A percentile compares a stretch with the other conserved stretches of the same genome.
phyloP scores from a whole-genome alignment of 805 yeast species.

The Zygoascus tannicola region DNA sequence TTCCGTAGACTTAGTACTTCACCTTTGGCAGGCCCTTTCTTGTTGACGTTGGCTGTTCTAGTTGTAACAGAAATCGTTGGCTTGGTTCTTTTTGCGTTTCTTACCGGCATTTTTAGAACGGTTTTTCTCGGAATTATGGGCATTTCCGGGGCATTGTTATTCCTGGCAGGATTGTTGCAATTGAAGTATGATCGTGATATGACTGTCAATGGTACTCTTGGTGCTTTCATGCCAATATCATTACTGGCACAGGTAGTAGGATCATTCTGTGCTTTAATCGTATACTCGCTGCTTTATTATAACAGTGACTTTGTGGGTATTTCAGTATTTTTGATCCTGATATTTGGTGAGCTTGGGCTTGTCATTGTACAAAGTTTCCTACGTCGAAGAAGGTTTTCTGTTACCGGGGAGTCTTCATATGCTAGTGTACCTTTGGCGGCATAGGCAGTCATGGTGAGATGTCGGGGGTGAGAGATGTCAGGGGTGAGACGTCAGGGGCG shows the following conservation, averaged over 20 bases:
- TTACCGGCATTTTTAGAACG: background rate
- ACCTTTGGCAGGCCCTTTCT: background rate
- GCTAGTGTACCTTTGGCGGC: background rate
- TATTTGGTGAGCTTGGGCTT: slow-evolving; percentile 1
- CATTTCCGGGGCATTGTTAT: slow-evolving; percentile 6
- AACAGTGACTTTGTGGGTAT: slow-evolving; percentile 17
- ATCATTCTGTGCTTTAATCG: slow-evolving; percentile 10
- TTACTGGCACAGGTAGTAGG: slow-evolving; percentile 19
- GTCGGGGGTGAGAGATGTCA: no score
- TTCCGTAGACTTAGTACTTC: background rate
- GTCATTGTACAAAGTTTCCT: background rate
- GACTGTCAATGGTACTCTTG: slow-evolving; percentile 5
- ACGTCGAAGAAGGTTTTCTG: background rate
- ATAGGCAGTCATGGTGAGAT: no score
- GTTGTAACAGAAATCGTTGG: background rate
- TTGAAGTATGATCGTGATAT: slow-evolving; percentile 6
- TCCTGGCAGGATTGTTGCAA: slow-evolving; percentile 4
- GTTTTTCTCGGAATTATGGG: slow-evolving; percentile 4
- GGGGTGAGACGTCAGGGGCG: no score
- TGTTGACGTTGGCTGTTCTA: background rate
- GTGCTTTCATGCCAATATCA: slow-evolving; percentile 16
- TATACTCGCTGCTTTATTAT: slow-evolving; percentile 12
- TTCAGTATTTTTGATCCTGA: slow-evolving; percentile 5
- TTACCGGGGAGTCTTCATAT: background rate
- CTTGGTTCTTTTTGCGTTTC: background rate